Base-by-base conservation (phyloP, 768 basidiomycete genomes). In the Lactarius sanguifluus region DNA sequence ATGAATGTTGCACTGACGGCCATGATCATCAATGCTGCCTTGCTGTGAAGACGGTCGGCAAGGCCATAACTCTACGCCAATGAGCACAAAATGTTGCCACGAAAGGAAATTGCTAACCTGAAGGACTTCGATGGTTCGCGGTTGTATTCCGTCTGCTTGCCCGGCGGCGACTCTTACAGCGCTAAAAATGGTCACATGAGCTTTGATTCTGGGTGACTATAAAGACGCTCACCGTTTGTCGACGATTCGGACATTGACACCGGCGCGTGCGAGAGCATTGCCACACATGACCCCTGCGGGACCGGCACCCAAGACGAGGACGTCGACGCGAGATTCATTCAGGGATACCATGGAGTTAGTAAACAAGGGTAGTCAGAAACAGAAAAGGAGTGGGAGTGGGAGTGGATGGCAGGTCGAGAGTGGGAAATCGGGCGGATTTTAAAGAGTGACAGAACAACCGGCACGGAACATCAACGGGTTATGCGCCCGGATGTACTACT, bases 11-110 rank as follows among this genome's bases (percentile, higher is more conserved):
- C 2, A 78, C 85, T 66, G 74, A 91, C 90, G 61, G 84, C 85
- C 76, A 84, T 81, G 66, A 90, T 84, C 81, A 92, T 80, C 58
- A 89, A 87, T 65, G 85, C 86, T 6, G 85, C 89, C 71, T 90
- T 83, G 47, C 76, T 79, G 30, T 91, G 66, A 25, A 92, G 72
- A 3, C 83, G 81, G 20, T 90, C 86, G 0, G 83, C 88, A 7
- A 92, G 81, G 7, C 90, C 91, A 76, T 92, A 92, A 68, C 90
- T 92, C 90, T 92, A 60, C 13, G 10, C 30, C 34, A 28, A 61
- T 56, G 1, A 52, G 34, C 43, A 68, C 30, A 28, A 34, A 43
- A 30, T 23, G 3, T 8, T 36, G 28, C 23, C 41, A 12, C 50
- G 3, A n/a, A 25, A 10, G 13, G 32, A 18, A 5, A 18, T 2